phyloP scores from a whole-genome alignment of 768 basidiomycete species.

The Amanita jacksonii region DNA sequence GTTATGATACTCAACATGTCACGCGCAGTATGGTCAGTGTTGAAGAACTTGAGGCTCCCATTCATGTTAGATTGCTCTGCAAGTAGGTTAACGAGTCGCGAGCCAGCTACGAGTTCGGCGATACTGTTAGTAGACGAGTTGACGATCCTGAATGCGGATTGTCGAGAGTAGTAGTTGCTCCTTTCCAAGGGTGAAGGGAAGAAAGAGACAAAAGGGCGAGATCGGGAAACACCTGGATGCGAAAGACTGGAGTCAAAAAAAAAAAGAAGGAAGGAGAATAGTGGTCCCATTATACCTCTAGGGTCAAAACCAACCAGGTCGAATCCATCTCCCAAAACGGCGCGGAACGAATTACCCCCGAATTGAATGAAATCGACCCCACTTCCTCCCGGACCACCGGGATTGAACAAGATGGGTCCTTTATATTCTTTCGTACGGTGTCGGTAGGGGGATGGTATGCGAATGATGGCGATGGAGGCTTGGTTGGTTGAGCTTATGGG shows the following conservation, averaged over 20 bases:
- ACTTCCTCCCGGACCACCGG: slow-evolving; percentile 40
- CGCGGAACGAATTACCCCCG: slow-evolving; percentile 17
- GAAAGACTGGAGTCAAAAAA: background rate
- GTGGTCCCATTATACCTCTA: background rate
- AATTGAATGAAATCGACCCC: slow-evolving; percentile 24
- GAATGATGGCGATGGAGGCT: slow-evolving; percentile 32
- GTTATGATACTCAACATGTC: slow-evolving; percentile 29
- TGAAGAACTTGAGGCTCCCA: slow-evolving; percentile 23
- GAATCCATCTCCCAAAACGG: slow-evolving; percentile 31
- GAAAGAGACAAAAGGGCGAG: too few relatives aligned
- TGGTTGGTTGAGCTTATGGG: slow-evolving; percentile 21
- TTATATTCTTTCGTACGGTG: slow-evolving; percentile 22
- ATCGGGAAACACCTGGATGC: too few relatives aligned
- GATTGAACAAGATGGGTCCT: slow-evolving; percentile 37
- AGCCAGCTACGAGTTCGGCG: slow-evolving; percentile 6
- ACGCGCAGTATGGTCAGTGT: slow-evolving; percentile 28
- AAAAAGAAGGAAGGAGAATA: too few relatives aligned
- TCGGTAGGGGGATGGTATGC: slow-evolving; percentile 26
- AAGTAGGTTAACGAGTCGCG: slow-evolving; percentile 21
- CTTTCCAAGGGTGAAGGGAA: too few relatives aligned
- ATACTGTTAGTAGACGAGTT: slow-evolving; percentile 20
- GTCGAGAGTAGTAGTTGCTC: too few relatives aligned
- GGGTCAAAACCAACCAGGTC: slow-evolving; percentile 41
- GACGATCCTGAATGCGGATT: slow-evolving; percentile 7
- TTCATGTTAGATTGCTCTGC: slow-evolving; percentile 23